Evolutionary conservation across 257 asterid species (phyloP).

Genomic region (Misopates orontium): DNA sequence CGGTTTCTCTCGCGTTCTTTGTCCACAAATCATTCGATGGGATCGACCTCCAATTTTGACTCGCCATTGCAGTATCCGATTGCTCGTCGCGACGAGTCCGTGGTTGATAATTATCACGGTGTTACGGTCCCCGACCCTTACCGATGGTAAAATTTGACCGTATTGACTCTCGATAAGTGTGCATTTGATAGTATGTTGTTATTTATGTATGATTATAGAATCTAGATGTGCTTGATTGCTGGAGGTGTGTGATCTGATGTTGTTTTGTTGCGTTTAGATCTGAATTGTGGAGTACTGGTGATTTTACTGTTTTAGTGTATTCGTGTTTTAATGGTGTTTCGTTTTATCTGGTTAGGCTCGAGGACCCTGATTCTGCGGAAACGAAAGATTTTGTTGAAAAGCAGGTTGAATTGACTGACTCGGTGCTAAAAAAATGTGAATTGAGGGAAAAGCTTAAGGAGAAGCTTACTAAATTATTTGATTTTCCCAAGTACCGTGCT

Average conservation of each 20-base stretch:
- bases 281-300: background rate
- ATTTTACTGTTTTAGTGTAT: background rate
- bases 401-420: constrained; percentile 69
- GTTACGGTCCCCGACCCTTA: constrained; percentile 76
- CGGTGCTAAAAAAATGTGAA: constrained; percentile 71
- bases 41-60: constrained; percentile 48
- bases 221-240: too few species aligned
- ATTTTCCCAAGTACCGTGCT: constrained; percentile 76
- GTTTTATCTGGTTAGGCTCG: constrained; percentile 61
- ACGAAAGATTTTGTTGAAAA: constrained; percentile 79
- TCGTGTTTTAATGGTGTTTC: constrained; percentile 23
- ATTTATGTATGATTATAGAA: too few species aligned
- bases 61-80: constrained; percentile 53
- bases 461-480: constrained; percentile 63
- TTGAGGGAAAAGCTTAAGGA: constrained; percentile 65
- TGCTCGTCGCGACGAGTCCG: constrained; percentile 75
- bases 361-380: constrained; percentile 93
- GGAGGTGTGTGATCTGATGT: background rate
- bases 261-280: background rate
- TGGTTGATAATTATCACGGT: constrained; percentile 77
- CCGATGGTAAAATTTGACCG: constrained; percentile 60
- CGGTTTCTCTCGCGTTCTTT: constrained; percentile 15
- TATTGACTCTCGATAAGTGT: too few species aligned
- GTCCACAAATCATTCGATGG: constrained; percentile 46
- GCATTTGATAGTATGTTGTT: too few species aligned